phyloP scores from a whole-genome alignment of 495 filamentous ascomycete species.

The Glutinoglossum americanum region DNA sequence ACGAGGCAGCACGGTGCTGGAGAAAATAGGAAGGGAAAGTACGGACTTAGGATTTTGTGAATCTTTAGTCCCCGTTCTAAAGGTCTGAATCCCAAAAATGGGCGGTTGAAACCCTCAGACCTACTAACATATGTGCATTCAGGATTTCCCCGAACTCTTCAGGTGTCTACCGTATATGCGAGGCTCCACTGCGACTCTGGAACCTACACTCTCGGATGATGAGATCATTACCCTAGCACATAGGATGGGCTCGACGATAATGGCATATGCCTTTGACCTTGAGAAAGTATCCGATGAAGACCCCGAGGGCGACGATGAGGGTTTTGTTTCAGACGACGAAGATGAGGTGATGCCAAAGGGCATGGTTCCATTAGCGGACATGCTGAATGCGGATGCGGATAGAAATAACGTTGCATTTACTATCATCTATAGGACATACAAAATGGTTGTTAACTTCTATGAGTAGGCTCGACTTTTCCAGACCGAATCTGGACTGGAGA shows the following conservation, averaged over 20 bases:
- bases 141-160: neutral
- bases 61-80: slow-evolving; percentile 38
- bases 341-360: slow-evolving; percentile 42
- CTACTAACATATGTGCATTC: neutral
- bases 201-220: slow-evolving; percentile 24
- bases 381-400: slow-evolving; percentile 78
- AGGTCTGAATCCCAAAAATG: neutral
- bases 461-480: slow-evolving; percentile 45
- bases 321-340: slow-evolving; percentile 46
- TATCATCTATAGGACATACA: slow-evolving; percentile 4
- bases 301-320: slow-evolving; percentile 31
- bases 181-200: slow-evolving; percentile 11
- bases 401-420: slow-evolving; percentile 41
- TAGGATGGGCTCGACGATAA: slow-evolving; percentile 65
- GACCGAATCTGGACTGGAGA: slow-evolving; percentile 37
- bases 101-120: neutral
- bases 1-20: slow-evolving; percentile 51
- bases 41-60: slow-evolving; percentile 48
- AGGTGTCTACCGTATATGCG: neutral
- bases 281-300: slow-evolving; percentile 26
- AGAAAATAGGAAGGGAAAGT: slow-evolving; percentile 54
- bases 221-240: slow-evolving; percentile 42
- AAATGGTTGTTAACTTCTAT: slow-evolving; percentile 14
- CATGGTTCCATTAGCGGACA: slow-evolving; percentile 85
- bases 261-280: slow-evolving; percentile 90